Evolutionary conservation across 331 rosid species (phyloP).

Genomic region (Saraca asoca): DNA sequence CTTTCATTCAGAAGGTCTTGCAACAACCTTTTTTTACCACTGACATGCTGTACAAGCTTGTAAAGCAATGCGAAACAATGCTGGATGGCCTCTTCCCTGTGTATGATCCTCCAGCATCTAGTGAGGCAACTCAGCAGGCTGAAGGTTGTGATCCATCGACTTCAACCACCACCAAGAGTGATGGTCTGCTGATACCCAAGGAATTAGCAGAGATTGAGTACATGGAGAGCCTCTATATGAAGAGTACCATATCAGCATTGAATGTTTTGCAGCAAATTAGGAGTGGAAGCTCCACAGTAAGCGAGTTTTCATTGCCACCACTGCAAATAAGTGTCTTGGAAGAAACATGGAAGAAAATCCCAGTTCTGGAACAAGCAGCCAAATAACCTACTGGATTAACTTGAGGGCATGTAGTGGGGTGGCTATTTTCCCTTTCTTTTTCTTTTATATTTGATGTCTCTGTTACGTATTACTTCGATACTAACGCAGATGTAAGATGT

Average conservation of each 20-base stretch:
- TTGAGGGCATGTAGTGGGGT: background rate
- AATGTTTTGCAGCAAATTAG: slow-evolving; percentile 85
- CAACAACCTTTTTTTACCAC: slow-evolving; percentile 94
- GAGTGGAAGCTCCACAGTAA: slow-evolving; percentile 89
- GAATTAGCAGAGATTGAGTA: slow-evolving; percentile 82
- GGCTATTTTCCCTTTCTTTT: background rate
- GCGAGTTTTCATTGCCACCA: slow-evolving; percentile 90
- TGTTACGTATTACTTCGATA: slow-evolving; percentile 50
- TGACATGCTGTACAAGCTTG: slow-evolving; percentile 91
- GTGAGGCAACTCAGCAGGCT: slow-evolving; percentile 46
- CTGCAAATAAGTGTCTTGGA: slow-evolving; percentile 63
- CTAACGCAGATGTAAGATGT: slow-evolving; percentile 65
- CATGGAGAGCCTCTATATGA: slow-evolving; percentile 88
- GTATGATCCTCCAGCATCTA: slow-evolving; percentile 45
- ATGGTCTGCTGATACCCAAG: slow-evolving; percentile 54
- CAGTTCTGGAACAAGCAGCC: slow-evolving; percentile 68
- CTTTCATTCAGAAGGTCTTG: slow-evolving; percentile 91
- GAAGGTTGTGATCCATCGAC: slow-evolving; percentile 62
- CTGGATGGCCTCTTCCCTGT: slow-evolving; percentile 73
- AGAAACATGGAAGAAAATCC: slow-evolving; percentile 63
- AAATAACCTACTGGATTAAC: slow-evolving; percentile 53
- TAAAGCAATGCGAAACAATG: slow-evolving; percentile 89
- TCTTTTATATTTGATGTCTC: slow-evolving; percentile 37
- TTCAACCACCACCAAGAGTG: slow-evolving; percentile 49
- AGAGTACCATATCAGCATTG: slow-evolving; percentile 82